These are phyloP conservation scores for Scleroderma bovista DNA, from an alignment of 768 basidiomycete species.

Conservation along the genomic window DNA sequence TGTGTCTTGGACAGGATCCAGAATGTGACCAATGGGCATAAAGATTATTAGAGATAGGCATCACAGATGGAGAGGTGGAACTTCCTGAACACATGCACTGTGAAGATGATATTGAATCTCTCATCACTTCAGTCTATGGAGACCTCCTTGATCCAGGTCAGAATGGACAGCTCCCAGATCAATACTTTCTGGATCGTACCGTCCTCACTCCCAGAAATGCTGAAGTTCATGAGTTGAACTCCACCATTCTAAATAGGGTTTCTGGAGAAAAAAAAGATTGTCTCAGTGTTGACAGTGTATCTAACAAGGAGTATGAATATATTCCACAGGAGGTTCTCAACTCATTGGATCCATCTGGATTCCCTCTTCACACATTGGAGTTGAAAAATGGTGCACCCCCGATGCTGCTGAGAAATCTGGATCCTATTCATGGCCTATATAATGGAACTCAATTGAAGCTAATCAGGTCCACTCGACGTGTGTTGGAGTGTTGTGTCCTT, in stretches of 20 bases:
- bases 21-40: constrained; percentile 29
- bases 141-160: too few species aligned
- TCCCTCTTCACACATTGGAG: constrained; percentile 6
- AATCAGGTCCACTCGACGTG: constrained; percentile 5
- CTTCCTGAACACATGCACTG: constrained; percentile 25
- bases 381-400: constrained; percentile 30
- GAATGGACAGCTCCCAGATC: constrained; percentile 8
- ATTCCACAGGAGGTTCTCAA: constrained; percentile 29
- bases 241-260: constrained; percentile 18
- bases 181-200: constrained; percentile 23
- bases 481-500: constrained; percentile 19
- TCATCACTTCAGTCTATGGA: constrained; percentile 27
- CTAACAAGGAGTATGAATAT: constrained; percentile 14
- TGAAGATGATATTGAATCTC: constrained; percentile 11
- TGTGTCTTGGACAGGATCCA: constrained; percentile 30
- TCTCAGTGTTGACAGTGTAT: constrained; percentile 26
- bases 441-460: constrained; percentile 29
- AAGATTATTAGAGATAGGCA: constrained; percentile 34
- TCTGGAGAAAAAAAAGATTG: constrained; percentile 7
- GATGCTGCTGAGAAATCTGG: constrained; percentile 40
- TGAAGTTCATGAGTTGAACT: constrained; percentile 30
- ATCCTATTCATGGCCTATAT: constrained; percentile 29
- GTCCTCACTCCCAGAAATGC: constrained; percentile 27
- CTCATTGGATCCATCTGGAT: constrained; percentile 31
- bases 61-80: constrained; percentile 12